Evolutionary conservation across 257 asterid species (phyloP).

Genomic region (Petunia axillaris): DNA sequence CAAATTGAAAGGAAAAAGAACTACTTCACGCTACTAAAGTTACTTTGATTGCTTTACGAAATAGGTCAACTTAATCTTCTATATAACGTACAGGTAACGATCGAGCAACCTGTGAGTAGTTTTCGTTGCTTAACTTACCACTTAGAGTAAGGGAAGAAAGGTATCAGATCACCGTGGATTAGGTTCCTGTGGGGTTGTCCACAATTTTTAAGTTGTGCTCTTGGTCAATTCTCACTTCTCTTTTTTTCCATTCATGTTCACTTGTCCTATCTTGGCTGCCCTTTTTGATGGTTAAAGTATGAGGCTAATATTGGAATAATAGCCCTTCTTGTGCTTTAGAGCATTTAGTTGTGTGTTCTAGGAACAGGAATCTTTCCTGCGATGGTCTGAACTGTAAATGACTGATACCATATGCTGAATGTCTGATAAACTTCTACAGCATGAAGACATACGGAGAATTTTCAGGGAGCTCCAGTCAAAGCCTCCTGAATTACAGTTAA

Average conservation of each 20-base stretch:
- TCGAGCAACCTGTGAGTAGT: constrained; percentile 3
- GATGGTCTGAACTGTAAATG: constrained; percentile 1
- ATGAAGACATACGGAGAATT: not conserved
- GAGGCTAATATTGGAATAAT: not conserved
- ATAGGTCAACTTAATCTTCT: not conserved
- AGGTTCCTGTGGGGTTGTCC: not conserved
- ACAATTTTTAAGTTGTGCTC: constrained; percentile 1
- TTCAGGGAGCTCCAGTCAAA: not conserved
- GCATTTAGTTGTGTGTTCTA: constrained; percentile 2
- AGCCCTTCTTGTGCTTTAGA: not conserved
- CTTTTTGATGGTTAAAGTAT: not conserved
- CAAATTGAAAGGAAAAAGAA: not conserved
- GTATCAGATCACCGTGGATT: not conserved
- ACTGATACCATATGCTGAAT: not conserved
- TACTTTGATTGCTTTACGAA: not conserved
- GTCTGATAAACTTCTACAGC: not conserved
- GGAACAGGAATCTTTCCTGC: not conserved
- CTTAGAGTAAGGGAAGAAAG: constrained; percentile 1
- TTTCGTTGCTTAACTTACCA: not conserved
- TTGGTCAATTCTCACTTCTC: not conserved
- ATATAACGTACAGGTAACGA: not conserved
- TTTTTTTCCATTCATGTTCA: no score
- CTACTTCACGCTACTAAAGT: not conserved
- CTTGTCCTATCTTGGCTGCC: no score
- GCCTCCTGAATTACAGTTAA: constrained; percentile 1